Evolutionary conservation across 2,329 filamentous ascomycete species (phyloP).

Genomic region (Ceratocystiopsis brevicomis): DNA sequence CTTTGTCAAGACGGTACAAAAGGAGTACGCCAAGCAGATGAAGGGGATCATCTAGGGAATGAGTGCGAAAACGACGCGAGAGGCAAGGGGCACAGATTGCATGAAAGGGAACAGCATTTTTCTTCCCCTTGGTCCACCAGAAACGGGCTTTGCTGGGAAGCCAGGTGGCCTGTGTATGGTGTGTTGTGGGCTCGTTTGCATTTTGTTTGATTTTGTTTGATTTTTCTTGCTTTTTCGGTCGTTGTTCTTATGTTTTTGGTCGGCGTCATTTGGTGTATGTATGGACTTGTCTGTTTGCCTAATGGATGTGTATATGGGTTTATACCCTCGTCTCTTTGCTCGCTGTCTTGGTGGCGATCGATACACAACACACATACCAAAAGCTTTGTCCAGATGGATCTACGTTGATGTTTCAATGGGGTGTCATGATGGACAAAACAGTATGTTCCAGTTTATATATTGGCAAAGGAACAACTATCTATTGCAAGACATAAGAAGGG

Average conservation of each 20-base stretch:
- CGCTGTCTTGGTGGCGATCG: neutral
- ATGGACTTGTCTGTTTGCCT: too few relatives aligned
- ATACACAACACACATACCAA: neutral
- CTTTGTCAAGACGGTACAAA: conserved; percentile 45
- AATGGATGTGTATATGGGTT: too few relatives aligned
- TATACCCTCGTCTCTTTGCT: too few relatives aligned
- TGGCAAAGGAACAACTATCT: too few relatives aligned
- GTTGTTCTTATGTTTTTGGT: too few relatives aligned
- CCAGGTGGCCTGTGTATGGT: too few relatives aligned
- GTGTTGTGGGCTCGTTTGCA: neutral
- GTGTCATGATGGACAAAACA: too few relatives aligned
- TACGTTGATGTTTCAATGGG: too few relatives aligned
- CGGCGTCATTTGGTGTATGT: too few relatives aligned
- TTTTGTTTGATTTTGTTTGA: neutral
- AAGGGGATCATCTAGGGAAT: conserved; percentile 13
- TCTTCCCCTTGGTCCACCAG: neutral
- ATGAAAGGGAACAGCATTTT: neutral
- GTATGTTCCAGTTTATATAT: too few relatives aligned
- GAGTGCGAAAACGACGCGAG: neutral
- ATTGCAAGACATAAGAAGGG: too few relatives aligned
- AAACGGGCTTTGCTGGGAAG: neutral
- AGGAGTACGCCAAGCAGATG: conserved; percentile 41
- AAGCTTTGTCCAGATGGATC: neutral
- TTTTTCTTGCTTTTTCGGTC: neutral
- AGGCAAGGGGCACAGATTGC: neutral